Evolutionary conservation across 257 asterid species (phyloP), one percentile per base, ranked within the genome.

Genomic region (Avicennia marina): DNA sequence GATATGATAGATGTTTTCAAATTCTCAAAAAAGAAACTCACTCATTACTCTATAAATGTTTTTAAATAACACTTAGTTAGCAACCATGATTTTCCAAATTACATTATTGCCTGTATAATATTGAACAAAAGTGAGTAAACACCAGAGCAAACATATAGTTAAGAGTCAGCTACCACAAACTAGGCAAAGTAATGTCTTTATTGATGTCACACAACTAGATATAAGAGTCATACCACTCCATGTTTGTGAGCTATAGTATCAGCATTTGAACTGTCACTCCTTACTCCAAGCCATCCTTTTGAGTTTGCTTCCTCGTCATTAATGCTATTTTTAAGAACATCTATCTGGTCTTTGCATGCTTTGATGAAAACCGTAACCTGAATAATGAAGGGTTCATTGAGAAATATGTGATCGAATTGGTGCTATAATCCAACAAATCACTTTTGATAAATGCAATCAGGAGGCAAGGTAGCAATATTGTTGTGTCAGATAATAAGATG

Each of bases 321-420:
- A 70, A 89, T 82, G 74, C 83, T 75, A 62, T 80, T 78, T 66
- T 78, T 75, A 36, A 93, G 89, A 57, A 93, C 81, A 71, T 93
- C 97, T 56, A 93, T 93, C 75, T 84, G 90, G 54, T 93, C 97
- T 79, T 89, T 82, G 79, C 99, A 89, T 18, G 96, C 66, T 81
- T 89, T 93, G 49, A 89, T 80, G 66, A 86, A 93, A 56, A 86
- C 58, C 33, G 89, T 75, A 34, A 93, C 96, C 99, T 93, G 90
- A 73, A 63, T 22, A 71, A 29, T 6, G 49, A 17, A 60, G 33
- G 53, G 53, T 25, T 59, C 36, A 29, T 31, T 16, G 47, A 48
- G 32, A 17, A 59, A 55, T 18, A 41, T 15, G 6, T 36, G 12
- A 36, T 36, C 0, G 41, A 22, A 20, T 25, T 20, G 21, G 29